phyloP scores from a whole-genome alignment of 2,329 filamentous ascomycete genomes.

The Cyclaneusma minus region DNA sequence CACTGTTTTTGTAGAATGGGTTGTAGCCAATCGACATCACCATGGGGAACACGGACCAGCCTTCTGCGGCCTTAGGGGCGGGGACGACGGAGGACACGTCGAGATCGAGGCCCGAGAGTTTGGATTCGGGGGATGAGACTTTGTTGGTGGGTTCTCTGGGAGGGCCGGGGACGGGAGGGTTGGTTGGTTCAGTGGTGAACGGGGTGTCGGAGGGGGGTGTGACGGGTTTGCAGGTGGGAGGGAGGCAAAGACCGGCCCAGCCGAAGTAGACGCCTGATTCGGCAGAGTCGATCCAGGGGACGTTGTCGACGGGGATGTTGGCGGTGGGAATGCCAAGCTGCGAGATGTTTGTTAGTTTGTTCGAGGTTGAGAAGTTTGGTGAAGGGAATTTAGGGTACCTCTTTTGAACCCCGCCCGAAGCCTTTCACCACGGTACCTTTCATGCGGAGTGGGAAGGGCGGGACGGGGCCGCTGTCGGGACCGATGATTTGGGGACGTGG shows the following conservation, averaged over 20 bases:
- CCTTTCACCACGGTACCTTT: conserved; percentile 81
- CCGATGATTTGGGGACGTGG: conserved; percentile 59
- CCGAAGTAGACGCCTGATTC: conserved; percentile 86
- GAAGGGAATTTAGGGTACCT: conserved; percentile 34
- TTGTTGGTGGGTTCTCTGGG: conserved; percentile 7
- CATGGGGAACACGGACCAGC: conserved; percentile 54
- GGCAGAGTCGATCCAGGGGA: conserved; percentile 45
- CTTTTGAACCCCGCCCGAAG: conserved; percentile 86
- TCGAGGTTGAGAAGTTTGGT: conserved; percentile 1
- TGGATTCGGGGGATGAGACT: too few species aligned
- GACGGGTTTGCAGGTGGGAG: conserved; percentile 27
- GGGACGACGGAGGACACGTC: conserved; percentile 4
- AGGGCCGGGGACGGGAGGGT: conserved; percentile 13
- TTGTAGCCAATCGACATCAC: conserved; percentile 95
- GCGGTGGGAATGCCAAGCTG: conserved; percentile 93
- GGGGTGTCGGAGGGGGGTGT: conserved; percentile 6
- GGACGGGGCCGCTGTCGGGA: conserved; percentile 52
- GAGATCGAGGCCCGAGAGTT: conserved; percentile 3
- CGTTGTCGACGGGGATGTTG: conserved; percentile 64
- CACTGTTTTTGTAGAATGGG: conserved; percentile 88
- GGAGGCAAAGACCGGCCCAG: conserved; percentile 60
- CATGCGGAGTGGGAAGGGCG: conserved; percentile 72
- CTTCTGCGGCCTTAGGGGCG: conserved; percentile 3
- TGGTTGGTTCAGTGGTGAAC: conserved; percentile 6
- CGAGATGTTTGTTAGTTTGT: conserved; percentile 2